Conservation (phyloP, 805 yeast genomes). For the Lipomyces yamanashiensis region DNA sequence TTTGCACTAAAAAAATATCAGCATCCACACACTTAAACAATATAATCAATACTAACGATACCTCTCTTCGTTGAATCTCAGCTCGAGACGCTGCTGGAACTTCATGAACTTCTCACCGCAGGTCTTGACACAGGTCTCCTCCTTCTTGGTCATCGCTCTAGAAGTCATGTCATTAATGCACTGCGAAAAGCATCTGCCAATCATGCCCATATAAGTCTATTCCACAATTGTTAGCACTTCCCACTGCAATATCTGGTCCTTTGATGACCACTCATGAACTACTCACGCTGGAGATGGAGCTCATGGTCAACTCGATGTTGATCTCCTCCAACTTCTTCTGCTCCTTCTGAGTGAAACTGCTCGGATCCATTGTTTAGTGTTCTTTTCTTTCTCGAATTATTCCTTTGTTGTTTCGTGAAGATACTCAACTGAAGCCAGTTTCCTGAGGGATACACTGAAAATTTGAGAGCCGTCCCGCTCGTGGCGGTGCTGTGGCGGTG, state of each 20-base stretch:
- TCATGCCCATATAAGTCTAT: constrained; percentile 82
- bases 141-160: constrained; percentile 80
- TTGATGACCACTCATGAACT: neutral
- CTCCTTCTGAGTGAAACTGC: constrained; percentile 25
- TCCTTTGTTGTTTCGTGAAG: neutral
- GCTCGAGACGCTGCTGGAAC: constrained; percentile 97
- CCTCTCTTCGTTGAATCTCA: constrained; percentile 98
- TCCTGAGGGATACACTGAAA: no score
- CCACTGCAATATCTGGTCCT: neutral
- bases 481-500: no score
- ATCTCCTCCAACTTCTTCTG: constrained; percentile 32
- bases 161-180: constrained; percentile 99
- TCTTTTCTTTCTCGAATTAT: neutral
- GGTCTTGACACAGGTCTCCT: constrained; percentile 80
- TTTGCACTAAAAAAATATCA: constrained; percentile 2
- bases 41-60: constrained; percentile 32
- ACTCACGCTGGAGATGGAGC: constrained; percentile 25
- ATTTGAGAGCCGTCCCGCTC: neutral
- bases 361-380: constrained; percentile 19
- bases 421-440: no score
- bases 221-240: neutral
- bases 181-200: constrained; percentile 95
- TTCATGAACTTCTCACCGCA: constrained; percentile 98
- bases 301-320: constrained; percentile 31
- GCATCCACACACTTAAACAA: neutral